Conservation (phyloP, 2,329 filamentous ascomycete genomes). For the Fonsecaea nubica region DNA sequence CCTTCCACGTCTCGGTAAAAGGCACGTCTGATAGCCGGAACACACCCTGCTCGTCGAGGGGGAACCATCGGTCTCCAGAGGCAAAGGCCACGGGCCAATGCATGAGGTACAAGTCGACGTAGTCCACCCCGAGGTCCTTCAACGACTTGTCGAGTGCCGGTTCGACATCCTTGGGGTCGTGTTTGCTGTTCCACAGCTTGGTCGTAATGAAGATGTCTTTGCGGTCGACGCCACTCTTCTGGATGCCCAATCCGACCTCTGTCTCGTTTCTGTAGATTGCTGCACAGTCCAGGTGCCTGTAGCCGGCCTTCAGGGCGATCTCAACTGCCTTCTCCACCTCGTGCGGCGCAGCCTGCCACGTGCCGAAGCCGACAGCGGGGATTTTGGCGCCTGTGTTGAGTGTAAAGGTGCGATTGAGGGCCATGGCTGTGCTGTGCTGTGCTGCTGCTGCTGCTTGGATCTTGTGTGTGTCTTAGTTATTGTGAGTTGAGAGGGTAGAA, state of each 20-base stretch:
- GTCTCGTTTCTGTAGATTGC: constrained; percentile 52
- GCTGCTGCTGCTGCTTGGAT: neutral
- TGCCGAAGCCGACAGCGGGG: constrained; percentile 45
- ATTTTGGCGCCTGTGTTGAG: constrained; percentile 46
- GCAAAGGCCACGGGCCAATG: constrained; percentile 60
- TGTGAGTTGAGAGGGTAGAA: neutral
- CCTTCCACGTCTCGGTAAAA: constrained; percentile 52
- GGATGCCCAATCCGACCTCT: constrained; percentile 58
- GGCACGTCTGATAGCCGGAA: constrained; percentile 45
- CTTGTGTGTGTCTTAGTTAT: neutral
- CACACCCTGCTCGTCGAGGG: constrained; percentile 51
- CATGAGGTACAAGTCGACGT: constrained; percentile 60
- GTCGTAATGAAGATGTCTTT: constrained; percentile 57
- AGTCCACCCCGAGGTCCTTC: constrained; percentile 59
- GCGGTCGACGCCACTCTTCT: constrained; percentile 39
- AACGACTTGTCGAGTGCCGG: constrained; percentile 57
- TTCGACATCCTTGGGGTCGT: constrained; percentile 58
- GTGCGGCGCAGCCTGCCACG: constrained; percentile 49
- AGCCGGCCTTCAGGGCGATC: constrained; percentile 50
- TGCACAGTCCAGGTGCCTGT: constrained; percentile 55
- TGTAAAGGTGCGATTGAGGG: constrained; percentile 35
- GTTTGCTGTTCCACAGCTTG: constrained; percentile 67
- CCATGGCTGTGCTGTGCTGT: constrained; percentile 15
- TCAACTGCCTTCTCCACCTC: constrained; percentile 59
- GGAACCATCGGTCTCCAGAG: constrained; percentile 55